Base-by-base conservation (phyloP, 305 asterid species). In the Petunia hybrid region DNA sequence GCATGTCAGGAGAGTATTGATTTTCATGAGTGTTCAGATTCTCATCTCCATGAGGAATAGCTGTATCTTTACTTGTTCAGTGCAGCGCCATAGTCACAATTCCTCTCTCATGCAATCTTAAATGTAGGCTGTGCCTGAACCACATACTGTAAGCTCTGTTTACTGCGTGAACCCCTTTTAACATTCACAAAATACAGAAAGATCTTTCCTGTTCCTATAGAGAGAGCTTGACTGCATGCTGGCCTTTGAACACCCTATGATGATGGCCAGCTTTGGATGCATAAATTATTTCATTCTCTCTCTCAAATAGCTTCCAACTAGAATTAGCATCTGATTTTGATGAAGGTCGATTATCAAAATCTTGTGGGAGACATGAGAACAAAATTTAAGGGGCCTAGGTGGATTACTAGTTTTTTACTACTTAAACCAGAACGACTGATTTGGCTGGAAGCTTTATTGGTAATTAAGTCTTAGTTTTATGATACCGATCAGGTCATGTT, bases 1-100 rank as follows among this genome's bases (percentile, higher is more conserved):
- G 59, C 59, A 45, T 9, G 16, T 9, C 5, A 10, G 59, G 22
- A 70, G 77, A 45, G 22, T 53, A 74, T 73, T 53, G 64, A 53
- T 63, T 74, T 74, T 36, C 62, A 53, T 4, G 48, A 53, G 46
- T 53, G 64, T 38, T 53, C 79, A 53, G 38, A 53, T 74, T 53
- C 79, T 74, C 79, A 53, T 43, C 46, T 74, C 79, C 48, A 74
- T 74, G 8, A 73, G 78, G 53, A 74, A 38, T 74, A 53, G 64
- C 38, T 74, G 64, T 74, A 74, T 74, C 41, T 51, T 43, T 69
- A 69, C 40, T 69, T 69, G 41, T 69, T 45, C 48, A 53, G 48
- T 53, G 5, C 2, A 74, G 79, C n/a, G 7, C 79, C 55, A 42
- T 74, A 31, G 53, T 74, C 55, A 38, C 8, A 53, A 74, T 14